Evolutionary conservation across 371 early-diverging fungal species (phyloP).

Genomic region (Lichtheimia hyalospora): DNA sequence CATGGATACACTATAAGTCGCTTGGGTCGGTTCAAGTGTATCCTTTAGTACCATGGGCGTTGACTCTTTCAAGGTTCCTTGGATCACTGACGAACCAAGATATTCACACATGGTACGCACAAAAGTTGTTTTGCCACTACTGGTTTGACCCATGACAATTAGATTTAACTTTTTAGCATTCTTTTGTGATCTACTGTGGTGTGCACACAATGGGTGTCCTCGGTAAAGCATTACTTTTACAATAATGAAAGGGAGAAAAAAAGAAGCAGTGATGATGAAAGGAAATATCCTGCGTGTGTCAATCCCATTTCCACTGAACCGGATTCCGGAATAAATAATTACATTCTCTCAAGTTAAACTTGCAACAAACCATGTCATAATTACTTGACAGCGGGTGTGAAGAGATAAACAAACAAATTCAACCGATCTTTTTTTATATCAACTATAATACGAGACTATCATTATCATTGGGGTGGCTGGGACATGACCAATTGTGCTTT

Average conservation of each 20-base stretch:
- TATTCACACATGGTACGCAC: constrained; percentile 75
- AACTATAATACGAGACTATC: too few species aligned
- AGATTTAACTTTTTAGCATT: constrained; percentile 52
- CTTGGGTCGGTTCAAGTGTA: constrained; percentile 39
- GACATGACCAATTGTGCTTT: constrained; percentile 7
- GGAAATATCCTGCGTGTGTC: too few species aligned
- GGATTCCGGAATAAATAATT: too few species aligned
- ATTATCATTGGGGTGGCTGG: not conserved
- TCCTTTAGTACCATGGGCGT: constrained; percentile 25
- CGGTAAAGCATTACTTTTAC: not conserved
- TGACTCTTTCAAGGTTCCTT: constrained; percentile 30
- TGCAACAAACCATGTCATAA: too few species aligned
- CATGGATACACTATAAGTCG: constrained; percentile 48
- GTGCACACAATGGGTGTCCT: constrained; percentile 10
- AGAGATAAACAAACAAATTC: too few species aligned
- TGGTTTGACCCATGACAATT: constrained; percentile 68
- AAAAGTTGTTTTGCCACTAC: constrained; percentile 83
- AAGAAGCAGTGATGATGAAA: too few species aligned
- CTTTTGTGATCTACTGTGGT: constrained; percentile 29
- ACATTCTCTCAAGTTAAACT: too few species aligned
- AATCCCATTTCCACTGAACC: not conserved
- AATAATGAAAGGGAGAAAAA: too few species aligned
- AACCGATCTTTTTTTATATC: too few species aligned
- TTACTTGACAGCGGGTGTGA: too few species aligned
- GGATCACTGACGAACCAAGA: constrained; percentile 24